Percentiles rank a stretch among this genome's conserved stretches.
Conservation (phyloP, 2,329 filamentous ascomycete species). For the Colletotrichum lentis region DNA sequence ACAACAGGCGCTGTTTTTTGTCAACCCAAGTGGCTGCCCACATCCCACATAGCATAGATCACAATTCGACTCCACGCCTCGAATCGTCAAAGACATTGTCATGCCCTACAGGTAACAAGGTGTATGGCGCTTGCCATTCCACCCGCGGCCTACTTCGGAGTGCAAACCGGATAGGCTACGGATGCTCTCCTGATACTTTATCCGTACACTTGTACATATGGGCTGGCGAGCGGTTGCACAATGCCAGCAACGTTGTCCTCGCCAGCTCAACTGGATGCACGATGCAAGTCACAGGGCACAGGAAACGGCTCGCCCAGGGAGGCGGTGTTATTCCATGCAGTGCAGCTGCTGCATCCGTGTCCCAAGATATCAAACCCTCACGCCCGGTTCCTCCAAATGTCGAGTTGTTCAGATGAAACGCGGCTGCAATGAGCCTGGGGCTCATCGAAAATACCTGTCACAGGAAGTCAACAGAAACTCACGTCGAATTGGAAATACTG, state of each 20-base stretch:
- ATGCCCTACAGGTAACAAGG: not conserved
- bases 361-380: not conserved
- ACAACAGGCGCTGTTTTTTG: too few species aligned
- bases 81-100: not conserved
- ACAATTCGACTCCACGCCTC: not conserved
- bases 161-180: not conserved
- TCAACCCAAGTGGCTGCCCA: too few species aligned
- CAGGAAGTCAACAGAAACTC: slow-evolving; percentile 18
- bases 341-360: slow-evolving; percentile 13
- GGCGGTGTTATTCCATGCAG: not conserved
- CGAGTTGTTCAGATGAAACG: slow-evolving; percentile 37
- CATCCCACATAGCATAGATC: not conserved
- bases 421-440: slow-evolving; percentile 28
- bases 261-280: not conserved
- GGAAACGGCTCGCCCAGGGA: slow-evolving; percentile 5
- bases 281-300: not conserved
- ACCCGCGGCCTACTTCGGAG: slow-evolving; percentile 18
- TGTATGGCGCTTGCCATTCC: not conserved
- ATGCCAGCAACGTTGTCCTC: slow-evolving; percentile 2
- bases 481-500: slow-evolving; percentile 9
- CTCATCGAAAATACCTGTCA: slow-evolving; percentile 17
- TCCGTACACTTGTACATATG: not conserved
- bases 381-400: slow-evolving; percentile 12
- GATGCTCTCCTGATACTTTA: not conserved
- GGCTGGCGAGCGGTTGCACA: not conserved